phyloP scores from a whole-genome alignment of 805 yeast species.

The Millerago galiae region DNA sequence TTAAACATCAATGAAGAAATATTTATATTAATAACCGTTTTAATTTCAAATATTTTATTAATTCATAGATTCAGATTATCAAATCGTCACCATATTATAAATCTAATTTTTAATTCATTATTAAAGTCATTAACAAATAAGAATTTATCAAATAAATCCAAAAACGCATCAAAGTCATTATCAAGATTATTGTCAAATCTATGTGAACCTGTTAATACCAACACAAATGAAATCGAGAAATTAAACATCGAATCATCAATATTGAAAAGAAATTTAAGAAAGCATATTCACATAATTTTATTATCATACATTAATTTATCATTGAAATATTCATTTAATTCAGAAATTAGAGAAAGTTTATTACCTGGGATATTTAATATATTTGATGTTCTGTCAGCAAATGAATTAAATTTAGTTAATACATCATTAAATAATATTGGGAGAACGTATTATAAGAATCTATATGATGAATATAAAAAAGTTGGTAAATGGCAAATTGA shows the following conservation, averaged over 20 bases:
- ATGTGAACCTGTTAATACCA: slow-evolving; percentile 58
- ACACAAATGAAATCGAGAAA: slow-evolving; percentile 22
- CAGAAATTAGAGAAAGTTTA: slow-evolving; percentile 41
- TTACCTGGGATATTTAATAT: slow-evolving; percentile 52
- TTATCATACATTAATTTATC: slow-evolving; percentile 51
- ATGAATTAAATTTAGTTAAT: slow-evolving; percentile 58
- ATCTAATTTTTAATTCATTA: slow-evolving; percentile 41
- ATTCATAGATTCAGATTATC: slow-evolving; percentile 65
- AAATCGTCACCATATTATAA: slow-evolving; percentile 66
- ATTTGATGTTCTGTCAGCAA: slow-evolving; percentile 62
- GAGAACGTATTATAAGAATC: slow-evolving; percentile 54
- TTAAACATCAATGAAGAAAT: slow-evolving; percentile 8
- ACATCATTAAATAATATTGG: slow-evolving; percentile 64
- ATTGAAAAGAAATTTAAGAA: slow-evolving; percentile 56
- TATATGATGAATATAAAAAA: slow-evolving; percentile 68
- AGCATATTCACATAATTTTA: slow-evolving; percentile 53
- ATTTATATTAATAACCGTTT: slow-evolving; percentile 33
- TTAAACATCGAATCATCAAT: slow-evolving; percentile 50
- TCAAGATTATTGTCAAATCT: slow-evolving; percentile 57
- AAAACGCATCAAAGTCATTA: slow-evolving; percentile 39
- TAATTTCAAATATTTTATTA: slow-evolving; percentile 55
- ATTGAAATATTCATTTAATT: slow-evolving; percentile 42
- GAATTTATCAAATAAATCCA: slow-evolving; percentile 19
- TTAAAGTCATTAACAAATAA: slow-evolving; percentile 39
- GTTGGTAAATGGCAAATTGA: slow-evolving; percentile 65